Evolutionary conservation across 495 filamentous ascomycete species (phyloP).

Genomic region (Halenospora varia): DNA sequence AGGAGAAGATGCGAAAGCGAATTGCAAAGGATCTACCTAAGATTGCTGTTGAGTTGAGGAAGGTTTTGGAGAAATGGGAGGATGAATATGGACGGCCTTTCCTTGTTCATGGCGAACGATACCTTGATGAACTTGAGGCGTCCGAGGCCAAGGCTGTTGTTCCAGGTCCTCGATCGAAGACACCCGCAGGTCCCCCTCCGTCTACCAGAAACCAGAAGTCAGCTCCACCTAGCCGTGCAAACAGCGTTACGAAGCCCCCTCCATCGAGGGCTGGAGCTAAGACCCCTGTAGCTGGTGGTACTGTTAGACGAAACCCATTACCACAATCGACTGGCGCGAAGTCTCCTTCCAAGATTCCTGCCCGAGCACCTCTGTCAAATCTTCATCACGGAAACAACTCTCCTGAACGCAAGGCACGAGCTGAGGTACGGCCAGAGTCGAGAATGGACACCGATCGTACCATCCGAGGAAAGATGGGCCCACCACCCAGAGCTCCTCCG

Average conservation of each 20-base stretch:
- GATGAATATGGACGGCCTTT: constrained; percentile 92
- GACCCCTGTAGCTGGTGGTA: constrained; percentile 54
- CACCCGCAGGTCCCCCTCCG: constrained; percentile 60
- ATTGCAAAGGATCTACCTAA: constrained; percentile 95
- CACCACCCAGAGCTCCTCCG: constrained; percentile 63
- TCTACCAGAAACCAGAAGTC: constrained; percentile 37
- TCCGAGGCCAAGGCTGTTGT: constrained; percentile 59
- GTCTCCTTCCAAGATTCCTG: constrained; percentile 79
- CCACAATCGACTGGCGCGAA: constrained; percentile 35
- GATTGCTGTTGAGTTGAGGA: constrained; percentile 76
- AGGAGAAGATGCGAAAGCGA: constrained; percentile 97
- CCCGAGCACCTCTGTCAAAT: constrained; percentile 72
- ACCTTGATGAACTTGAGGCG: constrained; percentile 71
- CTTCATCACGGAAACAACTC: constrained; percentile 80
- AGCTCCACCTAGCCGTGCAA: constrained; percentile 38
- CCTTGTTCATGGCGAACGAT: constrained; percentile 85
- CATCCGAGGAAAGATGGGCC: constrained; percentile 53
- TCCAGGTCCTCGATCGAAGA: constrained; percentile 68
- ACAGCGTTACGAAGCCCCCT: constrained; percentile 44
- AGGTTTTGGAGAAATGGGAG: constrained; percentile 81
- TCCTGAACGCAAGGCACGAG: constrained; percentile 54
- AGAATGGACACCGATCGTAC: constrained; percentile 44
- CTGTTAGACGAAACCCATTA: constrained; percentile 54
- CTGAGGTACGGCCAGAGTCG: constrained; percentile 9
- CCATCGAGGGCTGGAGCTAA: constrained; percentile 58